Conservation (phyloP, 805 yeast genomes). For the Hanseniaspora guilliermondii region DNA sequence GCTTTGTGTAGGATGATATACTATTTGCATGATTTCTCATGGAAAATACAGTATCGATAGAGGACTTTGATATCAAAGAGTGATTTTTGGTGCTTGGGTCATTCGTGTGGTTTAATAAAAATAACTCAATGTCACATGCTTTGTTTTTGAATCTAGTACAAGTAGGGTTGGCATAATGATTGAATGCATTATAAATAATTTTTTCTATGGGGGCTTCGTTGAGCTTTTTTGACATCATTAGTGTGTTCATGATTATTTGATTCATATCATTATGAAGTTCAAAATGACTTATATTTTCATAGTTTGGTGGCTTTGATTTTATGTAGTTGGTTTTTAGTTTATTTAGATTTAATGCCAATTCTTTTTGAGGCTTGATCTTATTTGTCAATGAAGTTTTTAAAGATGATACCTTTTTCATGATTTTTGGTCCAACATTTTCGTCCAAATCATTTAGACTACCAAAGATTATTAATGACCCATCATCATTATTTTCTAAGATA, state of each 20-base stretch:
- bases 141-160: background rate
- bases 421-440: no score
- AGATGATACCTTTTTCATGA: no score
- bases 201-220: background rate
- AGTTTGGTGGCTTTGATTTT: background rate
- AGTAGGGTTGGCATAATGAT: conserved; percentile 1
- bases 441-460: background rate
- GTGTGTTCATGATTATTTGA: background rate
- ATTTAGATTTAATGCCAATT: background rate
- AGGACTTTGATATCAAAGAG: background rate
- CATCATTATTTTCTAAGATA: background rate
- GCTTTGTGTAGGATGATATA: background rate
- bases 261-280: background rate
- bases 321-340: background rate
- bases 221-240: background rate
- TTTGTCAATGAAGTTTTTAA: background rate
- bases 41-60: background rate
- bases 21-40: background rate
- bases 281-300: background rate
- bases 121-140: background rate
- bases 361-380: background rate
- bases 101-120: background rate
- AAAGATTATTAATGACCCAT: background rate
- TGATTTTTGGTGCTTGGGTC: background rate
- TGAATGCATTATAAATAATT: conserved; percentile 9